Base-by-base conservation (phyloP, 225 moss, liverwort and hornwort species). In the Bryoerythrophyllum caledonicum region DNA sequence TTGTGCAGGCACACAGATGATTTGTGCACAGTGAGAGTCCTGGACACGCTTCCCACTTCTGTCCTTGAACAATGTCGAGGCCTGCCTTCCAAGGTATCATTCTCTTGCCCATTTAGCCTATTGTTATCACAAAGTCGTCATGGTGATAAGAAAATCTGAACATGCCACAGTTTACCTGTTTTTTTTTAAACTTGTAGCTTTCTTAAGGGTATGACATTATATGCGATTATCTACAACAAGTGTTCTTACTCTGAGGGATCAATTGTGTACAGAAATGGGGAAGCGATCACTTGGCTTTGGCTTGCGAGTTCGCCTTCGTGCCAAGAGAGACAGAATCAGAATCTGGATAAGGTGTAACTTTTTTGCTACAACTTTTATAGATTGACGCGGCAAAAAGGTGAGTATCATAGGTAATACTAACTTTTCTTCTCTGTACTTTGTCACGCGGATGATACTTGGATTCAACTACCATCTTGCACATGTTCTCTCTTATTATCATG, bases 201-300 rank as follows among this genome's bases (percentile, higher is more conserved):
- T 17, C 19, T 1, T 2, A 27, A 43, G 7, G 19, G 19, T 43
- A 12, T 41, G n/a, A n/a, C n/a, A n/a, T n/a, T n/a, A 20, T n/a
- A 32, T 52, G 26, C 19, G 43, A 28, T 71, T 43, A 9, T 27
- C 41, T 16, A 25, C 41, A 57, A 20, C 19, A 20, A 32, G 17
- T 19, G 8, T 35, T 17, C 71, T 59, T 44, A 41, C 20, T 41
- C 28, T 59, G 6, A 17, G 16, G 15, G 23, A 14, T 23, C 2
- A 8, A 26, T 52, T 62, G 46, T 62, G 10, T 37, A 7, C 89
- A 90, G 88, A 88, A 88, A 82, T 90, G 88, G 90, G 90, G 88
- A 35, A 92, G 92, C 70, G 90, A 92, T 85, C 92, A 90, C 66
- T 73, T 92, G 60, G 88, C 92, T 19, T 63, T 90, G 65, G 92